These are phyloP conservation scores for Beauveria australis DNA, from an alignment of 2,329 filamentous ascomycete species.

Conservation along the genomic window DNA sequence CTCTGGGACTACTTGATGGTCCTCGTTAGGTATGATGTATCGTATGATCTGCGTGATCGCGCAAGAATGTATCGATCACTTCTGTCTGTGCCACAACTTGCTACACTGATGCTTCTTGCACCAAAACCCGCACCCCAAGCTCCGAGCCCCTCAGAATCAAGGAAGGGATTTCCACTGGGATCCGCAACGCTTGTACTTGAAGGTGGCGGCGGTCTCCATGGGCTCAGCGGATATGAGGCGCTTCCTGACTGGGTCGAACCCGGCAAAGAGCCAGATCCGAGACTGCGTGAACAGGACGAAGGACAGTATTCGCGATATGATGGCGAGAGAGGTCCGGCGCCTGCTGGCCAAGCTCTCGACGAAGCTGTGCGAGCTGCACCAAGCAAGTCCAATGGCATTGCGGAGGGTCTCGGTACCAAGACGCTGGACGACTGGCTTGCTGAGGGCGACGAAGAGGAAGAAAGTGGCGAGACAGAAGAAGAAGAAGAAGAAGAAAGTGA, in stretches of 20 bases:
- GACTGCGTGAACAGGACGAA: conserved; percentile 52
- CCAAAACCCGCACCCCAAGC: conserved; percentile 91
- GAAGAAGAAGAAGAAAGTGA: conserved; percentile 39
- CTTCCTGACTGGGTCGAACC: conserved; percentile 79
- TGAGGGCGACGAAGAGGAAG: conserved; percentile 52
- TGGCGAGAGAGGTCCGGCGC: conserved; percentile 28
- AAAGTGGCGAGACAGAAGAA: conserved; percentile 43
- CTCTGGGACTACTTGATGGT: conserved; percentile 81
- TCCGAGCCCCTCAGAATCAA: conserved; percentile 77
- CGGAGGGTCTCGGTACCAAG: conserved; percentile 56
- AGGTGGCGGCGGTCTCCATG: conserved; percentile 62
- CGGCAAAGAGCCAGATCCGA: conserved; percentile 71
- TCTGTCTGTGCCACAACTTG: conserved; percentile 75
- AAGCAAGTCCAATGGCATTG: conserved; percentile 41
- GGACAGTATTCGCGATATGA: conserved; percentile 23
- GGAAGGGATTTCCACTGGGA: conserved; percentile 70
- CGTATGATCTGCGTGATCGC: conserved; percentile 89
- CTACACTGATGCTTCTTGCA: conserved; percentile 81
- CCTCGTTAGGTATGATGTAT: conserved; percentile 84
- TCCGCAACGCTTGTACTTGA: conserved; percentile 81
- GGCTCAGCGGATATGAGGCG: conserved; percentile 67
- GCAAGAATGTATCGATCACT: conserved; percentile 82
- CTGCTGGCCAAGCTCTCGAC: conserved; percentile 58
- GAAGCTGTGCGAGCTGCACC: conserved; percentile 36
- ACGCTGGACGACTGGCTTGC: conserved; percentile 90